Percentiles rank a stretch among this genome's conserved stretches.
Conservation (phyloP, 805 yeast species). For the Candida krabiensis region DNA sequence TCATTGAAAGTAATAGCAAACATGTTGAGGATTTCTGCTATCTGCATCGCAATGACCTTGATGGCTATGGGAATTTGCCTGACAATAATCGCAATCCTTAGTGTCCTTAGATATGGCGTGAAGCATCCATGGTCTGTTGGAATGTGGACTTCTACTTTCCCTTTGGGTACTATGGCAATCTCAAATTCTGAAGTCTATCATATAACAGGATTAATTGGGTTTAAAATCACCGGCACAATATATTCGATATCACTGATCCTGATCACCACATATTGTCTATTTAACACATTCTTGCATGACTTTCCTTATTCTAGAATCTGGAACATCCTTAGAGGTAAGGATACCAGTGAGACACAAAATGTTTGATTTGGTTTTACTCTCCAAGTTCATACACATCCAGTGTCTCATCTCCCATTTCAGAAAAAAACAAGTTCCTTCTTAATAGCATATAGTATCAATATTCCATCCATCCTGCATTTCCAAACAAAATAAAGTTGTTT, state of each 20-base stretch:
- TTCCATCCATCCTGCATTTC: slow-evolving; percentile 1
- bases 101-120: slow-evolving; percentile 34
- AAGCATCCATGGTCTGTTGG: slow-evolving; percentile 44
- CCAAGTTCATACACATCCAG: too few species aligned
- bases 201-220: slow-evolving; percentile 51
- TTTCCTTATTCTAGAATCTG: slow-evolving; percentile 25
- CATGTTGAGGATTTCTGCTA: slow-evolving; percentile 15
- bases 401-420: too few species aligned
- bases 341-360: not conserved
- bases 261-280: slow-evolving; percentile 44
- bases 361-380: slow-evolving; percentile 1
- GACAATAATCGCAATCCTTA: slow-evolving; percentile 42
- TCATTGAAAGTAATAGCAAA: slow-evolving; percentile 6
- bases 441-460: too few species aligned
- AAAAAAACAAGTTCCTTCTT: too few species aligned
- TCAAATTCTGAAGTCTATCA: slow-evolving; percentile 53
- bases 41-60: slow-evolving; percentile 27
- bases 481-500: too few species aligned
- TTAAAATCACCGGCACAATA: slow-evolving; percentile 61
- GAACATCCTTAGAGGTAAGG: slow-evolving; percentile 3
- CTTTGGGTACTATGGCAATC: slow-evolving; percentile 77
- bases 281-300: slow-evolving; percentile 33
- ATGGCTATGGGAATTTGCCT: slow-evolving; percentile 35
- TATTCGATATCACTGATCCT: slow-evolving; percentile 55
- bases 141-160: slow-evolving; percentile 90